Evolutionary conservation across 2,329 filamentous ascomycete genomes (phyloP).

Genomic region (Arthrobotrys pseudoclavata): DNA sequence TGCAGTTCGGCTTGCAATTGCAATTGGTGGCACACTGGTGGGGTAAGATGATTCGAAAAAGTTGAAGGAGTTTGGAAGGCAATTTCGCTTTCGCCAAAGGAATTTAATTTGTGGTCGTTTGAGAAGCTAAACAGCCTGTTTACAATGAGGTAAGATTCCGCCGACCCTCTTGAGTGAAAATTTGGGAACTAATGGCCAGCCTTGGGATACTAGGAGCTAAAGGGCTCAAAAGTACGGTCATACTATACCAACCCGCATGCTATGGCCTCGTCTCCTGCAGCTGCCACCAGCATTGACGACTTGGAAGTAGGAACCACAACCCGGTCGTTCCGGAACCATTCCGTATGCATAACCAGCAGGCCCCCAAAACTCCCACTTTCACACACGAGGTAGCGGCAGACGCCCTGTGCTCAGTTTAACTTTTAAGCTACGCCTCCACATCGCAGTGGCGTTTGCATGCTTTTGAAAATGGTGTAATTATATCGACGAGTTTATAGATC

Average conservation of each 20-base stretch:
- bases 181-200: constrained; percentile 28
- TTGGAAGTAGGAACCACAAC: constrained; percentile 53
- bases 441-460: constrained; percentile 29
- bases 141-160: constrained; percentile 39
- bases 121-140: constrained; percentile 59
- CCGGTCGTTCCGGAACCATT: constrained; percentile 56
- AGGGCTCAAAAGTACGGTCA: constrained; percentile 24
- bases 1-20: background rate
- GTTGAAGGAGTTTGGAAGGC: background rate
- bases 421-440: constrained; percentile 46
- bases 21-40: background rate
- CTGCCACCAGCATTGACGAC: constrained; percentile 18
- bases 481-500: constrained; percentile 42
- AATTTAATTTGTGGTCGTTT: constrained; percentile 43
- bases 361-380: constrained; percentile 16
- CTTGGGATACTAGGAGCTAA: constrained; percentile 26
- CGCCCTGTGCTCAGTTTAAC: constrained; percentile 46
- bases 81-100: constrained; percentile 48
- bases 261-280: constrained; percentile 52
- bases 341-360: constrained; percentile 29
- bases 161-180: constrained; percentile 29
- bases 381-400: constrained; percentile 12
- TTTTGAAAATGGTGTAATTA: constrained; percentile 45
- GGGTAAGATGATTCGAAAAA: background rate
- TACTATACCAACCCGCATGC: constrained; percentile 19